Evolutionary conservation across 768 basidiomycete species (phyloP).

Genomic region (Trametes cinnabarina): DNA sequence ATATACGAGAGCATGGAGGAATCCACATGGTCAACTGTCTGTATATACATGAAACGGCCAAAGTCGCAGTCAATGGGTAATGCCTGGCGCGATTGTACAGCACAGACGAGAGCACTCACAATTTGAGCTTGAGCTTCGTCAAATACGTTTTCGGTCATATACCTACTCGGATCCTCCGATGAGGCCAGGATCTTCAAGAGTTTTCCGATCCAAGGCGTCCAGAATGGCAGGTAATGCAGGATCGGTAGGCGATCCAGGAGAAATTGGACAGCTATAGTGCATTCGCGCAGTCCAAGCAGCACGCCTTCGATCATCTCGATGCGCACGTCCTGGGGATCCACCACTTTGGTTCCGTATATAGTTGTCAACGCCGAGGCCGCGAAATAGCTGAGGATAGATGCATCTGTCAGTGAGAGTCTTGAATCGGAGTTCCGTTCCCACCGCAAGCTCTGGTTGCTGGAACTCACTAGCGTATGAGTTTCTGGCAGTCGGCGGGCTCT

Average conservation of each 20-base stretch:
- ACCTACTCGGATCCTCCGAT: background rate
- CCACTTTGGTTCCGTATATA: background rate
- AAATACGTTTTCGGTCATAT: background rate
- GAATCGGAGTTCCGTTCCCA: too few species aligned
- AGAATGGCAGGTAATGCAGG: background rate
- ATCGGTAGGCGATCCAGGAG: constrained; percentile 2
- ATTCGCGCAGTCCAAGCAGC: background rate
- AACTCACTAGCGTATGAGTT: too few species aligned
- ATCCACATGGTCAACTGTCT: background rate
- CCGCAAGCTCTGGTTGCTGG: too few species aligned
- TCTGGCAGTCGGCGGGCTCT: background rate
- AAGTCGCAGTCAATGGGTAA: too few species aligned
- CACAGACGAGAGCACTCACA: background rate
- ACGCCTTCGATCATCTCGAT: constrained; percentile 15
- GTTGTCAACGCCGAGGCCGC: background rate
- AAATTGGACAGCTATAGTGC: background rate
- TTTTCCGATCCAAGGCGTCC: constrained; percentile 7
- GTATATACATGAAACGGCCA: background rate
- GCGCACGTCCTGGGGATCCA: constrained; percentile 8
- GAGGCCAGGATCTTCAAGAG: background rate
- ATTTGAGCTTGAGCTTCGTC: background rate
- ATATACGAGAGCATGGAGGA: background rate
- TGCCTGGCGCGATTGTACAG: too few species aligned
- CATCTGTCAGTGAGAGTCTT: background rate
- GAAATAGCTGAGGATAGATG: background rate